Conservation (phyloP, 495 filamentous ascomycete species). For the Friedmanniomyces endolithicus region DNA sequence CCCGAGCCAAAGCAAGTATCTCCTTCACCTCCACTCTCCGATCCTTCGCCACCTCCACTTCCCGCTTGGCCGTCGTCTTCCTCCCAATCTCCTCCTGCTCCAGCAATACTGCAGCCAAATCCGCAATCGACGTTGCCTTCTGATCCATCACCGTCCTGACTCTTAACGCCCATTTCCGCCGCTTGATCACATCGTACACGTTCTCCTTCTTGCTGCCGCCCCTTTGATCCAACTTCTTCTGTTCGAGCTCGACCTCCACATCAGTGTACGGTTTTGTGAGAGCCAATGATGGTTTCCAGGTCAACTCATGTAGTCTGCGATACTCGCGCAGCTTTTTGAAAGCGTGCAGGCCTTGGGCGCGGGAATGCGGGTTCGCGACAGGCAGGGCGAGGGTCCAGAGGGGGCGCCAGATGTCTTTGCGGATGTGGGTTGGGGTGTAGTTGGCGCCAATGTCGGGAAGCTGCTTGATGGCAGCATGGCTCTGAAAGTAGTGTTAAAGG, state of each 20-base stretch:
- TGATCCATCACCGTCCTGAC: conserved; percentile 65
- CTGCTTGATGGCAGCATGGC: conserved; percentile 57
- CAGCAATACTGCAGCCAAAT: conserved; percentile 64
- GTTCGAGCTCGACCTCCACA: conserved; percentile 33
- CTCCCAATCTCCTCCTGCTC: conserved; percentile 33
- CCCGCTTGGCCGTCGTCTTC: conserved; percentile 25
- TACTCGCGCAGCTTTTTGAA: conserved; percentile 77
- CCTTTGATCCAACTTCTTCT: conserved; percentile 6
- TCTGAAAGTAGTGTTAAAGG: conserved; percentile 30
- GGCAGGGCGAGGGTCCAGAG: conserved; percentile 66
- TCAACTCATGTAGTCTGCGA: conserved; percentile 52
- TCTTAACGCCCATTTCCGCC: conserved; percentile 43
- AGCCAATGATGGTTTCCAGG: conserved; percentile 36
- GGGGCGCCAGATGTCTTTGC: conserved; percentile 86
- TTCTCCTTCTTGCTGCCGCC: conserved; percentile 37
- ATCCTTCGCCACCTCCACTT: conserved; percentile 23
- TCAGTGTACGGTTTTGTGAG: conserved; percentile 1
- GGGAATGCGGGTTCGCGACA: conserved; percentile 53
- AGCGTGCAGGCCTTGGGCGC: conserved; percentile 55
- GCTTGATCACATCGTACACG: conserved; percentile 32
- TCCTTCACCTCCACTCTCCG: conserved; percentile 36
- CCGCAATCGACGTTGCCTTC: conserved; percentile 76
- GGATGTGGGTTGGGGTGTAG: conserved; percentile 59
- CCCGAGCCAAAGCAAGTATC: conserved; percentile 27
- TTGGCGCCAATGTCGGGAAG: conserved; percentile 86